Conservation (phyloP, 2,329 filamentous ascomycete genomes). For the Paecilomyces sp. region DNA sequence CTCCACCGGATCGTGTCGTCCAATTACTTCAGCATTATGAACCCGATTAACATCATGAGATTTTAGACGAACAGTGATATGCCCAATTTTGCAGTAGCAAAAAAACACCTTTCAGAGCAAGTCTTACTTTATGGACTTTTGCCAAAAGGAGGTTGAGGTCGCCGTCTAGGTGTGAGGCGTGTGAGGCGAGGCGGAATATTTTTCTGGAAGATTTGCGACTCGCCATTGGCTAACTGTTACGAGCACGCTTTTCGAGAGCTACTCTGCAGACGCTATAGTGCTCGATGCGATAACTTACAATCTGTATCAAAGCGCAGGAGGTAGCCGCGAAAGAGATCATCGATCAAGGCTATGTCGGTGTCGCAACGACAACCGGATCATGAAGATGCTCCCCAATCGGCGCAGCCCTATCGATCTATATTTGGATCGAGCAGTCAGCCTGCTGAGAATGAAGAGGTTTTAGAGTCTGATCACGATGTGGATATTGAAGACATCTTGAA, state of each 20-base stretch:
- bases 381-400: constrained; percentile 16
- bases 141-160: neutral
- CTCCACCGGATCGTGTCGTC: neutral
- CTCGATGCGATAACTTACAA: neutral
- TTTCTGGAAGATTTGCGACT: neutral
- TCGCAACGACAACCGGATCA: neutral
- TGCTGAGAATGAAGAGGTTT: constrained; percentile 6
- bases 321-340: neutral
- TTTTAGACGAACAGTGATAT: neutral
- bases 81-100: neutral
- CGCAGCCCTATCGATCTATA: constrained; percentile 21
- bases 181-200: neutral
- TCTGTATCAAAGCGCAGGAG: neutral
- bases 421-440: constrained; percentile 20
- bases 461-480: constrained; percentile 10
- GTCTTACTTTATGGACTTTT: neutral
- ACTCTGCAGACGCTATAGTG: neutral
- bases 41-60: neutral
- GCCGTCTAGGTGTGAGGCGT: neutral
- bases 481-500: constrained; percentile 12
- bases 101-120: neutral
- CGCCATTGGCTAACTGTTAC: no score
- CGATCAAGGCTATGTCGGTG: neutral
- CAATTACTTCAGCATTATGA: neutral
- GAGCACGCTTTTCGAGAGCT: no score